These are phyloP conservation scores for Citrus medica DNA, from an alignment of 345 rosid species.

Conservation along the genomic window DNA sequence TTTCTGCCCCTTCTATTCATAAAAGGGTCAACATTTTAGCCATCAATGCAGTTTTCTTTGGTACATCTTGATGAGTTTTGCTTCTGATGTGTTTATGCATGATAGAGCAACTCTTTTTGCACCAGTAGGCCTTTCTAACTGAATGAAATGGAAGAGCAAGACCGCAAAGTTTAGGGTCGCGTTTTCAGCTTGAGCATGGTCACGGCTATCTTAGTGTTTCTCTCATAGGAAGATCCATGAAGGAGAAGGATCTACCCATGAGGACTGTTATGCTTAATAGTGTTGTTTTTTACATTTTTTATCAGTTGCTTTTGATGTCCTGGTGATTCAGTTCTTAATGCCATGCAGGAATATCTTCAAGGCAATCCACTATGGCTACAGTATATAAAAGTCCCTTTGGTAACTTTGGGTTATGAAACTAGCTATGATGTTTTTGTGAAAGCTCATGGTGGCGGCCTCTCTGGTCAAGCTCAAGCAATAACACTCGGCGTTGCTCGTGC, in stretches of 20 bases:
- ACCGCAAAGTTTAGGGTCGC: background rate
- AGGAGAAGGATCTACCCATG: background rate
- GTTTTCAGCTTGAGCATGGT: background rate
- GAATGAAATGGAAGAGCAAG: background rate
- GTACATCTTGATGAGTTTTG: background rate
- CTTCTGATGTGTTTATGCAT: background rate
- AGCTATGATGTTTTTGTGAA: constrained; percentile 87
- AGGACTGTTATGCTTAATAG: background rate
- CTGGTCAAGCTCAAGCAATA: constrained; percentile 98
- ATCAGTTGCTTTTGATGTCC: background rate
- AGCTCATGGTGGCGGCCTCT: constrained; percentile 93
- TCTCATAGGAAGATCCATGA: background rate
- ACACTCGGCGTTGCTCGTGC: constrained; percentile 91
- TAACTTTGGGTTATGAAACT: constrained; percentile 74
- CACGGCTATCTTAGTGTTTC: background rate
- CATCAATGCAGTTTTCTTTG: background rate
- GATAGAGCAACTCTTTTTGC: background rate
- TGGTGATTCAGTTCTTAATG: background rate
- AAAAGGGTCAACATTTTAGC: background rate
- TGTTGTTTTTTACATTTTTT: background rate
- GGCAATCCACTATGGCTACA: constrained; percentile 98
- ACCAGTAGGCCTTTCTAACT: background rate
- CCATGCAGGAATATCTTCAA: constrained; percentile 82
- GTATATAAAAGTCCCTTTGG: constrained; percentile 73
- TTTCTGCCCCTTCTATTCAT: background rate